These are phyloP conservation scores for Trametes gibbosa DNA, from an alignment of 768 basidiomycete genomes.

Conservation along the genomic window DNA sequence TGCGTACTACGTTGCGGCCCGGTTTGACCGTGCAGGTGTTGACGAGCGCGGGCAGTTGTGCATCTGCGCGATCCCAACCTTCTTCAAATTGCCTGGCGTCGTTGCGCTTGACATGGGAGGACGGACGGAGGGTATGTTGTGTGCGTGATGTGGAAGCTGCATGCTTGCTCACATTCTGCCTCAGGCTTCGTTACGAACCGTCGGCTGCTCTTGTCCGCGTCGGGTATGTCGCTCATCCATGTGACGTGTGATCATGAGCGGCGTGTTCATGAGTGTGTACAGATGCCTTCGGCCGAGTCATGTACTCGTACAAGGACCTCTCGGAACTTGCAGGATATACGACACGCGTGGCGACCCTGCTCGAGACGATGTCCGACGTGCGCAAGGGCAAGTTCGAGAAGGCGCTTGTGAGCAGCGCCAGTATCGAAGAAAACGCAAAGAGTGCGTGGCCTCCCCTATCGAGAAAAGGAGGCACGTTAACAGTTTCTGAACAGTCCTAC, in stretches of 20 bases:
- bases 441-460: slow-evolving; percentile 45
- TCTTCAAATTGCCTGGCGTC: slow-evolving; percentile 80
- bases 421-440: slow-evolving; percentile 67
- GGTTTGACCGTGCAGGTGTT: not conserved
- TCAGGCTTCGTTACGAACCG: slow-evolving; percentile 96
- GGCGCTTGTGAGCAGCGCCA: slow-evolving; percentile 73
- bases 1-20: slow-evolving; percentile 36
- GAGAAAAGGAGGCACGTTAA: not conserved
- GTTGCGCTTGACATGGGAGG: slow-evolving; percentile 69
- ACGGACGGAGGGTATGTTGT: slow-evolving; percentile 74
- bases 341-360: slow-evolving; percentile 79
- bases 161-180: not conserved
- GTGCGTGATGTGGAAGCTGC: not conserved
- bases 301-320: slow-evolving; percentile 98
- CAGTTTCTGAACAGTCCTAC: slow-evolving; percentile 54
- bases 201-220: slow-evolving; percentile 81
- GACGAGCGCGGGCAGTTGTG: slow-evolving; percentile 48
- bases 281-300: slow-evolving; percentile 94
- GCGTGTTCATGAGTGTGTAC: not conserved
- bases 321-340: slow-evolving; percentile 96
- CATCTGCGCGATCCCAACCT: slow-evolving; percentile 92
- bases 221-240: slow-evolving; percentile 43
- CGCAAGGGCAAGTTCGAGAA: slow-evolving; percentile 85
- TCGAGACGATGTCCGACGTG: slow-evolving; percentile 90
- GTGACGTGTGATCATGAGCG: not conserved